Percentiles rank a stretch among this genome's conserved stretches.
Conservation (phyloP, 805 yeast genomes). For the Yamadazyma sp. region DNA sequence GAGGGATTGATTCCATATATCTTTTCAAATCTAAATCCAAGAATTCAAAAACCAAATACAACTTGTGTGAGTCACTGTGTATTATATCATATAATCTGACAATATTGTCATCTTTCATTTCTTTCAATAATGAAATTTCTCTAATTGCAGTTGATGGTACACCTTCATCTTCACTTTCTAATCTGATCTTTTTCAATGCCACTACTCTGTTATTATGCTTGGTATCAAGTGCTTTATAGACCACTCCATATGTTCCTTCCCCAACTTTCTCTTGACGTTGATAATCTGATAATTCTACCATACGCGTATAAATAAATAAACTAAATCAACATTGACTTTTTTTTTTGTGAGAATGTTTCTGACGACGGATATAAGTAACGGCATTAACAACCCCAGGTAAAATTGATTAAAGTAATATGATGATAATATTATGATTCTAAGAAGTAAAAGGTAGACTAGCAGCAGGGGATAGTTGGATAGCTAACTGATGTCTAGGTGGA, state of each 20-base stretch:
- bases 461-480: too few species aligned
- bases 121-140: constrained; percentile 91
- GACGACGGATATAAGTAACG: too few species aligned
- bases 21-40: constrained; percentile 92
- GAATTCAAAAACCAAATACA: constrained; percentile 89
- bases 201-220: constrained; percentile 90
- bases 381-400: too few species aligned
- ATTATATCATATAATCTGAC: constrained; percentile 91
- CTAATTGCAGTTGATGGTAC: constrained; percentile 98
- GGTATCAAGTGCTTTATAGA: constrained; percentile 89
- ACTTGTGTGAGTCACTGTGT: constrained; percentile 89
- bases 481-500: too few species aligned
- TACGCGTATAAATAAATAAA: too few species aligned
- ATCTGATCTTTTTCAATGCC: constrained; percentile 89
- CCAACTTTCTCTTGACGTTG: constrained; percentile 96
- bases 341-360: too few species aligned
- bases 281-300: constrained; percentile 89
- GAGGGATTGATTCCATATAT: constrained; percentile 94
- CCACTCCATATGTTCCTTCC: constrained; percentile 98
- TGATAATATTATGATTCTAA: too few species aligned
- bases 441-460: too few species aligned
- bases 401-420: too few species aligned
- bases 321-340: too few species aligned
- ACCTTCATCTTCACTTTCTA: constrained; percentile 97
- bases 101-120: constrained; percentile 88